Evolutionary conservation across 352 stramenopile genomes (phyloP), one percentile per base, ranked within the genome.

Genomic region (Globisporangium okanoganense): DNA sequence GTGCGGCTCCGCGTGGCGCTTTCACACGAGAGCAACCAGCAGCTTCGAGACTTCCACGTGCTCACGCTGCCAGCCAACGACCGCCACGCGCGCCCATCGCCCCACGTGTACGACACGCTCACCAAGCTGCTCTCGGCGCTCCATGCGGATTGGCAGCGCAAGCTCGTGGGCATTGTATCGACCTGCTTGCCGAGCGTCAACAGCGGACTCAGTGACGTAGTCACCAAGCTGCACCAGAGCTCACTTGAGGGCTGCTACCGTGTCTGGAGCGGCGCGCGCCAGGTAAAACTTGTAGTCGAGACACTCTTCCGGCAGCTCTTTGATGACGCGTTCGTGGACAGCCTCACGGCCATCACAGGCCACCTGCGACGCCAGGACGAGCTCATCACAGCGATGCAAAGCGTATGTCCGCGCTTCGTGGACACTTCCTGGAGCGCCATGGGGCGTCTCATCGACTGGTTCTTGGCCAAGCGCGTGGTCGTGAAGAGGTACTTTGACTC

Each of bases 401-500:
- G 45, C 27, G 48, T 40, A 33, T 67, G 61, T 38, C 61, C 61
- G 29, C 53, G 55, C n/a, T 61, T 67, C 27, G 61, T 62, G 7
- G 55, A 41, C 29, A 62, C 48, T 22, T 49, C 45, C n/a, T 67
- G 53, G 61, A 18, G n/a, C 5, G 27, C 61, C 22, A 62, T 67
- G 45, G 45, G 47, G 8, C 48, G 54, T 10, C 31, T 62, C 25
- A 49, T 62, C 13, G 55, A 67, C 29, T 67, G 61, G 61, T 58
- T 67, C 36, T 48, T 53, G 16, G 31, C 20, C 24, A 58, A 62
- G 9, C 61, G 61, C 0, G 27, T 35, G 7, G 54, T 38, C 3
- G 61, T 67, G 45, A 56, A 67, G 48, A 43, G 18, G 18, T 35
- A 67, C 38, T 62, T 62, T 41, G 55, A 67, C 61, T 7, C 31